phyloP scores from a whole-genome alignment of 1,284 basidiomycete genomes.

The Waitea zeae region DNA sequence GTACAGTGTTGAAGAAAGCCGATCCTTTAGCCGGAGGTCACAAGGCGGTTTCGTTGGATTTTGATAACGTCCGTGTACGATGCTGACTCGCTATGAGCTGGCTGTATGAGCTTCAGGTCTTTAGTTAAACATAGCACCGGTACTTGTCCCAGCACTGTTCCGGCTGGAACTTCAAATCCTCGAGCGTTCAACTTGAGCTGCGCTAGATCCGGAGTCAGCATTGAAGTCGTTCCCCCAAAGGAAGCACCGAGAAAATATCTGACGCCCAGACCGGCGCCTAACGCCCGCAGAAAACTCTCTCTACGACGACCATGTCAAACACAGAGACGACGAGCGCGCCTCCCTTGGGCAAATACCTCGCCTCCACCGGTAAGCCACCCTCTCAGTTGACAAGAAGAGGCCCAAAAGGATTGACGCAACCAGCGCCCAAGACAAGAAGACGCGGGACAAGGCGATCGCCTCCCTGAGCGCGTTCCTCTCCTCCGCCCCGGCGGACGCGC shows the following conservation, averaged over 20 bases:
- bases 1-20: too few species aligned
- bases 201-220: background rate
- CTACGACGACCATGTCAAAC: background rate
- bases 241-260: background rate
- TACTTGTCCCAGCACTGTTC: background rate
- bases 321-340: conserved; percentile 13
- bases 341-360: conserved; percentile 79
- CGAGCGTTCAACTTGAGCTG: conserved; percentile 3
- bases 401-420: too few species aligned
- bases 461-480: conserved; percentile 65
- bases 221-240: background rate
- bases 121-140: too few species aligned
- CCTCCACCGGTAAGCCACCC: conserved; percentile 58
- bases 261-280: background rate
- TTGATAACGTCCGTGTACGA: too few species aligned
- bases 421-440: conserved; percentile 80
- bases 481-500: conserved; percentile 31
- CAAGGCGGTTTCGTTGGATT: too few species aligned
- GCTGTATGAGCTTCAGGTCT: too few species aligned
- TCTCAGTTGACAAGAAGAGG: conserved; percentile 8
- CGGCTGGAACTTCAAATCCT: background rate
- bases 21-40: too few species aligned
- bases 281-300: background rate
- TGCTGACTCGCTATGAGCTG: too few species aligned
- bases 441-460: conserved; percentile 77